Base-by-base conservation (phyloP, 2,329 filamentous ascomycete species). In the Fusarium sororula region DNA sequence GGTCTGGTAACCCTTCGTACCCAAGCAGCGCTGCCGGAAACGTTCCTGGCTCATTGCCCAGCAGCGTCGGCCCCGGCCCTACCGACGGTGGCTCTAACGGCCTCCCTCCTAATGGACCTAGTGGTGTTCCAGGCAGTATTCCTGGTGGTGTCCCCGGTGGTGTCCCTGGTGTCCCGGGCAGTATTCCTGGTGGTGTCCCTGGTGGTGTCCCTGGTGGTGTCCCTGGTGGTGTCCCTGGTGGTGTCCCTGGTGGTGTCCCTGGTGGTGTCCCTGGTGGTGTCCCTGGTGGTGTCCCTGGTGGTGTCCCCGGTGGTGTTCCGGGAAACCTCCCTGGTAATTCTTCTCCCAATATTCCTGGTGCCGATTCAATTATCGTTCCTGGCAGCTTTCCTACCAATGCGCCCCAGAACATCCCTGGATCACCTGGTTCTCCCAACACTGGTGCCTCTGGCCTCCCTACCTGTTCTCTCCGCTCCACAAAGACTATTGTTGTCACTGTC, bases 401-500 rank as follows among this genome's bases (percentile, higher is more conserved):
- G 26, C 68, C 64, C 37, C 63, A 55, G 22, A 70, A 70, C 37
- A 41, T 61, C 8, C 72, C 66, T 53, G 56, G 73, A 17, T 54
- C 55, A 38, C 37, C 55, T 17, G 44, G 26, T 32, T 51, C 37
- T 58, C 59, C 64, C 38, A 63, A 37, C 22, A 56, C 59, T 50
- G 65, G 50, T 42, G 45, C 14, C 30, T 63, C 75, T 45, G 73
- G 63, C n/a, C 35, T 75, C 45, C 76, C 80, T 54, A 85, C 82
- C 30, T 88, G 87, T 73, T 79, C 82, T 68, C 66, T 81, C 45
- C 76, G 81, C 65, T 78, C 78, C 13, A 84, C 83, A 41, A 83
- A 81, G 41, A 88, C 87, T 44, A 82, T 88, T 68, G 86, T 87
- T 73, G 79, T 89, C 72, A 88, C 87, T 39, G 80, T 87, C 56